Evolutionary conservation across 108 stramenopile genomes (phyloP), one percentile per base, ranked within the genome.

Genomic region (Conticribra weissflogii): DNA sequence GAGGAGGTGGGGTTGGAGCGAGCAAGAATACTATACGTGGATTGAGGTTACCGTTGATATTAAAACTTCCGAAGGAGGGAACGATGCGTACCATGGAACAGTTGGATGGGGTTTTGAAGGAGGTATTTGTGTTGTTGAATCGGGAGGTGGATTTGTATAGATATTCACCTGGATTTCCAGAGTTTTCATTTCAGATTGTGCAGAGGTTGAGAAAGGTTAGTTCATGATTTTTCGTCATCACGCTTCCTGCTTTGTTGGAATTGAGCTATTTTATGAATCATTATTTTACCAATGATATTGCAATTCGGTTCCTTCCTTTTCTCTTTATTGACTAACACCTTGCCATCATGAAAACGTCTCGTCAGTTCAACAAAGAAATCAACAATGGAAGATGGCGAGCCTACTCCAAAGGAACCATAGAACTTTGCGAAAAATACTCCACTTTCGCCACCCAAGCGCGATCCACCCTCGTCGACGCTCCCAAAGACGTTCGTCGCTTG

Each of bases 121-220:
- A 92, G 74, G 59, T 81, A 5, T 96, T 93, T 69, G 69, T 87
- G 3, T 65, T 96, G 45, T 48, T 96, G 62, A 88, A 93, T 54
- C 83, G 92, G 25, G 95, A 96, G 57, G 60, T 92, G 2, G 95
- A 96, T 62, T 66, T 96, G 57, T 96, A 96, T 73, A 77, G 84
- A 49, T 96, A 91, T 66, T 92, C 92, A 19, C 85, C 88, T 17
- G 95, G 88, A 17, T 90, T 92, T 66, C 95, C 92, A 12, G 95
- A 96, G 69, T 93, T 90, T 61, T 78, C 87, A 19, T 81, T 89
- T 44, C 68, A 85, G 8, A 87, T 96, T 29, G 46, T 72, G 30
- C 91, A 91, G 61, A 71, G 86, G 24, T 74, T 95, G 47, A 75
- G 85, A 22, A 90, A 87, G 83, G 89, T 88, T 46, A 56, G 88